These are phyloP conservation scores for Boechera divaricarpa DNA, from an alignment of 345 rosid genomes.

Conservation along the genomic window DNA sequence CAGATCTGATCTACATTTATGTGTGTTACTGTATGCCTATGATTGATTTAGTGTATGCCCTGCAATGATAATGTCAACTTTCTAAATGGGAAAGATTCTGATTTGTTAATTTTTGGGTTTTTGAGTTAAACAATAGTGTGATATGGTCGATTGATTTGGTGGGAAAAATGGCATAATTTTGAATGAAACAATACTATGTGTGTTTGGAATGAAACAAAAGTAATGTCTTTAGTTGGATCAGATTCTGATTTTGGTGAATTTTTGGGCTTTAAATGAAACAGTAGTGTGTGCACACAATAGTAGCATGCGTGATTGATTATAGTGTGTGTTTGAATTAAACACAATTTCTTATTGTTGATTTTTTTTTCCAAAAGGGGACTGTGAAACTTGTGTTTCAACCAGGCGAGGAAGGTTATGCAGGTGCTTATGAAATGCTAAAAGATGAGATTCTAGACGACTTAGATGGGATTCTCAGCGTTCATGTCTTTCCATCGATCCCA, in stretches of 20 bases:
- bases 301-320: neutral
- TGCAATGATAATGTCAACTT: slow-evolving; percentile 8
- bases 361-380: slow-evolving; percentile 53
- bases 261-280: neutral
- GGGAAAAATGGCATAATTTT: neutral
- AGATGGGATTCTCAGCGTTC: slow-evolving; percentile 60
- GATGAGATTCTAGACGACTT: slow-evolving; percentile 63
- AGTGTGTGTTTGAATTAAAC: neutral
- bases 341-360: neutral
- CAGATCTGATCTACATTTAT: neutral
- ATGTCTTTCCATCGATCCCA: slow-evolving; percentile 61
- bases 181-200: neutral
- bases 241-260: neutral
- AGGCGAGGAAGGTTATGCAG: slow-evolving; percentile 73
- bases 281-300: neutral
- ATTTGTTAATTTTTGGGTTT: neutral
- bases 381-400: slow-evolving; percentile 85
- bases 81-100: neutral
- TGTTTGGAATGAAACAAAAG: neutral
- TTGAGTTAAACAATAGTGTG: neutral
- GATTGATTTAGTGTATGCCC: slow-evolving; percentile 11
- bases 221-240: neutral
- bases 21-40: neutral
- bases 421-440: slow-evolving; percentile 73
- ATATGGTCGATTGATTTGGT: no score